Evolutionary conservation across 169 alveolate genomes (phyloP), one percentile per base, ranked within the genome.

Genomic region (Plasmodium coatneyi): DNA sequence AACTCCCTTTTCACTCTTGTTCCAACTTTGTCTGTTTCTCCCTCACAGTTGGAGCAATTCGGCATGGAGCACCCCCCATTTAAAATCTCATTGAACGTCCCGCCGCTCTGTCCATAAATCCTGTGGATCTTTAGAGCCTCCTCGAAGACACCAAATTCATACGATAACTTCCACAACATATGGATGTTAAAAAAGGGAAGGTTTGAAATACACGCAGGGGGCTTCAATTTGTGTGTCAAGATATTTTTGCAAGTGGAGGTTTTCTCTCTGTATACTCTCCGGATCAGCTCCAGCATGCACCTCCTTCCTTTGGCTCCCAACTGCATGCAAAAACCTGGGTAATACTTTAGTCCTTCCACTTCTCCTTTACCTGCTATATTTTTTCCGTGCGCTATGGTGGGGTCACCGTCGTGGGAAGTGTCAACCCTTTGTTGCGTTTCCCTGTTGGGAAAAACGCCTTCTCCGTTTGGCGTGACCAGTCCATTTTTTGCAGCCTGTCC

Each of bases 241-340:
- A 95, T 95, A 34, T 95, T 92, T 91, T 92, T 95, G 90, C 94
- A 95, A 0, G 10, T 10, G 71, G 80, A 70, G 16, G 97, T 95
- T 12, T 95, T 95, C 86, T 94, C 95, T 34, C 96, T 91, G 74
- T 95, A 95, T 1, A 94, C 97, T 30, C 89, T 81, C 46, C 97
- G 54, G 5, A 95, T 93, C 16, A 95, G 84, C 12, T 95, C 97
- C n/a, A 95, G 74, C 66, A 95, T 70, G 5, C 96, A 95, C 14
- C 96, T 95, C 32, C 97, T 72, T 5, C 97, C 97, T 95, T 93
- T 95, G n/a, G 97, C 96, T 19, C 97, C 97, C 32, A 95, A 46
- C 34, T 95, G 97, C 32, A 95, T 81, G 19, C 93, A 94, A 43
- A 95, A 95, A 0, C 97, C 97, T 0, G 97, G 97, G 52, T 94